Evolutionary conservation across 2,329 filamentous ascomycete species (phyloP), one percentile per base, ranked within the genome.

Genomic region (Fusarium proliferatum): DNA sequence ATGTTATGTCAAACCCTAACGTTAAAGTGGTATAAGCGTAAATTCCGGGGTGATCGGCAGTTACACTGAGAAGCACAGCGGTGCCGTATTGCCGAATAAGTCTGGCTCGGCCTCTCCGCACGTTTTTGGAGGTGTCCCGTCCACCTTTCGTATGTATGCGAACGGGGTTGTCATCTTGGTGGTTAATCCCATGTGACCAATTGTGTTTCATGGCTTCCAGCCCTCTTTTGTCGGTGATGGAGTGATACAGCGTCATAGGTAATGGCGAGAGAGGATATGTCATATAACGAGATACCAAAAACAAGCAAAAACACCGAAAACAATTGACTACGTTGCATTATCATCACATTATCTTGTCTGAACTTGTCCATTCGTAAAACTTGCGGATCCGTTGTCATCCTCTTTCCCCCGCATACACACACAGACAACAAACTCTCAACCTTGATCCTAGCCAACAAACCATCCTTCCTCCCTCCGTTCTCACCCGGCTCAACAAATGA

Each of bases 51-150:
- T 58, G 67, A 69, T 69, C 67, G 66, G 67, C 67, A 69, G 33
- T 51, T 51, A 62, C 51, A 45, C 48, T 68, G 48, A 66, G 56
- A 38, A 58, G 33, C 10, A 38, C 21, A 23, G 30, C 33, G 56
- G 63, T 76, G 75, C 75, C 75, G 73, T 51, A 39, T 77, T 73
- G 61, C 75, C 72, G 75, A 58, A 46, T 21, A 60, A 33, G 64
- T 51, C 62, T 51, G 30, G 63, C 45, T 58, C 74, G 61, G 71
- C 55, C 62, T 75, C 74, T 67, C 74, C 74, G 73, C 74, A 76
- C 43, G 58, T 19, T 19, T 52, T 52, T 52, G 33, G 49, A 36
- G 49, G 33, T 64, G 41, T 19, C 34, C 64, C 61, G 41, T 19
- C 34, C 64, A 62, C 67, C 67, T 41, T 39, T 48, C 43, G n/a